A percentile compares a stretch with the other conserved stretches of the same genome.
These are phyloP conservation scores for Komagataella mondaviorum DNA, from an alignment of 805 yeast species.

Conservation along the genomic window DNA sequence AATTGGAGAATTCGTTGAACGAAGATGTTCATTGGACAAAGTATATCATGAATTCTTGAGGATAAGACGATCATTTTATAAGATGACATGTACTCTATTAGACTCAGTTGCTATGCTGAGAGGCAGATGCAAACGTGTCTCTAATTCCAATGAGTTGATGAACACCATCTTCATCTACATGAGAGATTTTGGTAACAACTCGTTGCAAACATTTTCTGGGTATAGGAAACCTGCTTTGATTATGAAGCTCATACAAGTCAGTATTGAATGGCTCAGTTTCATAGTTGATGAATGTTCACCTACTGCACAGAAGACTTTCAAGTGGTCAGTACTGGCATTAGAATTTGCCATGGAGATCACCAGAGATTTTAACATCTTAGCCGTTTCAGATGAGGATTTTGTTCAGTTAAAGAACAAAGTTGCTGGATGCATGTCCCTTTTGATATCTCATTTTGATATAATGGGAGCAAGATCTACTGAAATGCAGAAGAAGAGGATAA, in stretches of 20 bases:
- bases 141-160: constrained; percentile 61
- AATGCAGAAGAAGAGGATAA: constrained; percentile 39
- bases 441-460: constrained; percentile 92
- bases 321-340: constrained; percentile 93
- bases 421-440: constrained; percentile 85
- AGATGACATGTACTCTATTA: constrained; percentile 51
- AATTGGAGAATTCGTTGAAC: constrained; percentile 39
- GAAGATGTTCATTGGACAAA: constrained; percentile 54
- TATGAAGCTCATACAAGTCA: constrained; percentile 55
- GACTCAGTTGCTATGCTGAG: constrained; percentile 40
- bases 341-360: constrained; percentile 96
- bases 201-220: constrained; percentile 50
- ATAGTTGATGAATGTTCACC: constrained; percentile 92
- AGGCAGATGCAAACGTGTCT: constrained; percentile 42
- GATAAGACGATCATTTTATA: constrained; percentile 53
- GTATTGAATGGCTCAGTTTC: constrained; percentile 86
- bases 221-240: constrained; percentile 55
- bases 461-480: constrained; percentile 94
- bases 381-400: constrained; percentile 69
- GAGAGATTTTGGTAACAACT: constrained; percentile 68
- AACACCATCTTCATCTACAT: constrained; percentile 67
- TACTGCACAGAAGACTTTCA: constrained; percentile 77
- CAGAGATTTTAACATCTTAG: constrained; percentile 75
- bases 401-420: constrained; percentile 62
- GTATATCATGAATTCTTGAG: constrained; percentile 64